Evolutionary conservation across 176 grass and related monocot species (phyloP), one percentile per base, ranked within the genome.

Genomic region (Tuctoria greenei): DNA sequence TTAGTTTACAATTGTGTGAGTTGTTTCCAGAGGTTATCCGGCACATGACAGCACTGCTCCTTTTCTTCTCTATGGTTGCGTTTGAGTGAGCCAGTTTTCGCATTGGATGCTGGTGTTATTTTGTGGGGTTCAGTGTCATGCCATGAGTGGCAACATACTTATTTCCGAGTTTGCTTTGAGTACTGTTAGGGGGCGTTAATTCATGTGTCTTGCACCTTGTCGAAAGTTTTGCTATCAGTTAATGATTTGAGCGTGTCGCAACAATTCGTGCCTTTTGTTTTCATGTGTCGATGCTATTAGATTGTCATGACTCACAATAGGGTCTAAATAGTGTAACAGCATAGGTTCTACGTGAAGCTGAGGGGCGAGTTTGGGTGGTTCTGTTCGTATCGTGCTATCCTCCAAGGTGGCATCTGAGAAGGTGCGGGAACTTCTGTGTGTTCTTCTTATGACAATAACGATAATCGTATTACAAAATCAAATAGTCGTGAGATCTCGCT

Each of bases 1-100:
- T 37, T 14, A 47, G 42, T 72, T 73, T 61, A 61, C 78, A 56
- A 73, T 49, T 25, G 36, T 16, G 42, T 75, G 61, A 69, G 62
- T 43, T 86, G 57, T 84, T 56, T 61, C 56, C 44, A 75, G 42
- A 63, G 72, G 54, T 36, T 73, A 59, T 85, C 67, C 16, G 61
- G 25, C 39, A 69, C 76, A 79, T 80, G 81, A 54, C 55, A 76
- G 44, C 50, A 39, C 74, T 70, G 45, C 27, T 16, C 11, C 18
- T 14, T 55, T 70, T 75, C 76, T 21, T 46, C 43, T 10, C 2
- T 38, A 28, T 75, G 86, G 64, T 84, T 84, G 64, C 51, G 75
- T 76, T 51, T 64, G 66, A 31, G 49, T 62, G 74, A 54, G 64
- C 58, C 72, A 66, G 68, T 84, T 80, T 45, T 66, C 39, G 16